Evolutionary conservation across 371 early-diverging fungal species (phyloP), one percentile per base, ranked within the genome.

Genomic region (Cokeromyces recurvatus): DNA sequence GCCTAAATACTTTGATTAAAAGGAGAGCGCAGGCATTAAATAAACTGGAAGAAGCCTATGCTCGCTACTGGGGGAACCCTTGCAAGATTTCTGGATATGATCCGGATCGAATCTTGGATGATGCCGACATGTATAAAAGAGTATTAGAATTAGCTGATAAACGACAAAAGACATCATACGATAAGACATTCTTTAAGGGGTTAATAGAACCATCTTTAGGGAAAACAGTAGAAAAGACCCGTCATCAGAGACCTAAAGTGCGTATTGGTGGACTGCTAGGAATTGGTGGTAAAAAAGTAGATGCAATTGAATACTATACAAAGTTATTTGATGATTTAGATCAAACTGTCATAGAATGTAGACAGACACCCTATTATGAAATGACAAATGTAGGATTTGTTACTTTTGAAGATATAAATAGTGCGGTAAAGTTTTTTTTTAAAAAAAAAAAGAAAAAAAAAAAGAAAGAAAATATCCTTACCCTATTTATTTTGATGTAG

Each of bases 61-160:
- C 56, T 1, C 43, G 46, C 8, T 75, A 69, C 25, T 73, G 68
- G 68, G 74, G 71, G 1, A 78, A 78, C 44, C 78, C 78, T 2
- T 74, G 73, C 45, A 17, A 25, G 2, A 53, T 70, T 23, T 62
- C 67, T 4, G 58, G 53, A 12, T 69, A 73, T 32, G 66, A 73
- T 46, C 74, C 74, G n/a, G 74, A 73, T 37, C 38, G 42, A 2
- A 65, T 73, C 19, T 36, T 69, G 21, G 57, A 70, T 14, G 65
- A 68, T 48, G 57, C 58, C 12, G 51, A 59, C 16, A 24, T 65
- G 24, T 57, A 64, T 15, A 56, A 61, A 20, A 56, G 38, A 32
- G 48, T 64, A 1, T 46, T 60, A 2, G 47, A 59, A 19, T 38
- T 55, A 19, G 55, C 59, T 0, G 55, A 53, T 15, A 37, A 43